Evolutionary conservation across 148 eudicot genomes (phyloP).

Genomic region (Nepenthes mirabilis): DNA sequence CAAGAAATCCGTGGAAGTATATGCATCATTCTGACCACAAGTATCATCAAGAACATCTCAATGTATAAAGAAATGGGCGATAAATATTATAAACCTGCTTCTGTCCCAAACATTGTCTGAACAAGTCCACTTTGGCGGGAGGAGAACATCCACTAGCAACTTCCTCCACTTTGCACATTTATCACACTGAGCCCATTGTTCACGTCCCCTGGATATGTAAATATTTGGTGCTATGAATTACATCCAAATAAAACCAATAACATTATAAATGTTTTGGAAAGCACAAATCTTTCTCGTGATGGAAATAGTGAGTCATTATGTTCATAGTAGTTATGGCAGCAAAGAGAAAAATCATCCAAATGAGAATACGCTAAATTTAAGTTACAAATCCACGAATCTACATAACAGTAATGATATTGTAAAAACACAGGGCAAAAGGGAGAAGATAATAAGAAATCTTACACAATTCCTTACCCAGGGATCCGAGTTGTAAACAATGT

Average conservation of each 20-base stretch:
- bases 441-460: neutral
- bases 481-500: slow-evolving; percentile 37
- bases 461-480: slow-evolving; percentile 51
- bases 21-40: neutral
- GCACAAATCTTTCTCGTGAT: too few relatives aligned
- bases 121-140: slow-evolving; percentile 85
- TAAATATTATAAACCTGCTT: slow-evolving; percentile 34
- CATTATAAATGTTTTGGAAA: too few relatives aligned
- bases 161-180: slow-evolving; percentile 79
- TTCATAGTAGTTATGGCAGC: too few relatives aligned
- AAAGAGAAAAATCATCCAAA: too few relatives aligned
- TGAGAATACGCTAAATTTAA: neutral
- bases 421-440: neutral
- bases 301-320: too few relatives aligned
- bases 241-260: too few relatives aligned
- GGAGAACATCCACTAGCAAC: slow-evolving; percentile 57
- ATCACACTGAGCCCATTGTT: slow-evolving; percentile 94
- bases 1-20: slow-evolving; percentile 1
- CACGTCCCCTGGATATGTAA: slow-evolving; percentile 46
- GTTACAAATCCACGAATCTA: neutral
- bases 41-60: neutral
- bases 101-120: slow-evolving; percentile 67
- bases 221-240: neutral
- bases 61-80: neutral
- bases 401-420: neutral